Evolutionary conservation across 768 basidiomycete genomes (phyloP).

Genomic region (Boletus rufocinnamomeus): DNA sequence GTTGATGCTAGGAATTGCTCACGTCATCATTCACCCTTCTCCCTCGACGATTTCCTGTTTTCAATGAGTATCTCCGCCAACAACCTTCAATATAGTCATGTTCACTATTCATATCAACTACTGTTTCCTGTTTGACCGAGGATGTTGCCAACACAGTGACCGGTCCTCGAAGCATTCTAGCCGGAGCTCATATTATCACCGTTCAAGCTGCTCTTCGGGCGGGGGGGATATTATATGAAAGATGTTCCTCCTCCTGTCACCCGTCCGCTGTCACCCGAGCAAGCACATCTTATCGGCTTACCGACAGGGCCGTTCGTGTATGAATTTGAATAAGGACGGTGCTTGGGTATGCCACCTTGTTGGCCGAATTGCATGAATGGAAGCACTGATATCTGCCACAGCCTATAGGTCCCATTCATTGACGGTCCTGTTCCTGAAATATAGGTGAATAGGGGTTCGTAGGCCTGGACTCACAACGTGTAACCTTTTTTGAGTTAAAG

Average conservation of each 20-base stretch:
- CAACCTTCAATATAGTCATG: neutral
- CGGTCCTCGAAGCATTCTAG: neutral
- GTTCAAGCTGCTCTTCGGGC: neutral
- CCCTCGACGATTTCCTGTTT: no score
- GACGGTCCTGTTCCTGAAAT: neutral
- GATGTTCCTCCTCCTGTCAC: neutral
- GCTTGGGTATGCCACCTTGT: neutral
- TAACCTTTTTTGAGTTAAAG: no score
- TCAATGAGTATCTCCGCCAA: neutral
- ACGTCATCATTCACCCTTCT: neutral
- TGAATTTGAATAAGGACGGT: neutral
- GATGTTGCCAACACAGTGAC: neutral
- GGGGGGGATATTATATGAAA: neutral
- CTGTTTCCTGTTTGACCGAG: neutral
- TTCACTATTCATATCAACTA: neutral
- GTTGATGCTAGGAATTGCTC: no score
- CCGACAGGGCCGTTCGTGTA: neutral
- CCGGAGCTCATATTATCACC: neutral
- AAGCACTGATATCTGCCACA: neutral
- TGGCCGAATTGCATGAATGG: neutral
- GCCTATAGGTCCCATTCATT: no score
- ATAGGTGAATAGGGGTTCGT: neutral
- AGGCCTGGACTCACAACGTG: neutral
- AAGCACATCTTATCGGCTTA: neutral
- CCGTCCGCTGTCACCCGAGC: neutral